Conservation (phyloP, 1,284 basidiomycete species). For the Leucoagaricus sp. region DNA sequence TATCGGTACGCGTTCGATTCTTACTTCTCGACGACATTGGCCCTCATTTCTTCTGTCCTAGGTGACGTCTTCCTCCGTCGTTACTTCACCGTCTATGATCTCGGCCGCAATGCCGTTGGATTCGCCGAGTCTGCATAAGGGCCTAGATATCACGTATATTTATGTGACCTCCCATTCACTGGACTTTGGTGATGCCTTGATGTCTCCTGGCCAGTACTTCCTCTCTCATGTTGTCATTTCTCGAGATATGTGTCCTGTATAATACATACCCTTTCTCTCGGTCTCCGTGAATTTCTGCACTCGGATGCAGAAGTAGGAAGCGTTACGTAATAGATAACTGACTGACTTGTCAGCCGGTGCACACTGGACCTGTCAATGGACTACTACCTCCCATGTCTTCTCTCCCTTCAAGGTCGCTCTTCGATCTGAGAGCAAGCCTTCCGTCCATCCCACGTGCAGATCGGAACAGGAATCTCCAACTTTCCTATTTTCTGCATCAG, state of each 20-base stretch:
- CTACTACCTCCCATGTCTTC: slow-evolving; percentile 6
- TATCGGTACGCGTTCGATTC: slow-evolving; percentile 61
- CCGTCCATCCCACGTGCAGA: slow-evolving; percentile 7
- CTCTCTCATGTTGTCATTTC: not conserved
- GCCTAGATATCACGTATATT: not conserved
- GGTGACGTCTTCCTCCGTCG: slow-evolving; percentile 86
- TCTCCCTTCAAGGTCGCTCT: slow-evolving; percentile 2
- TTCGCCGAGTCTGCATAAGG: slow-evolving; percentile 58
- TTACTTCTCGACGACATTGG: not conserved
- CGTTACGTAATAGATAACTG: slow-evolving; percentile 9
- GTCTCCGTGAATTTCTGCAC: too few relatives aligned
- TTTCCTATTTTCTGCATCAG: slow-evolving; percentile 6
- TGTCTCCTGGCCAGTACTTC: not conserved
- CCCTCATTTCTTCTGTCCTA: slow-evolving; percentile 27
- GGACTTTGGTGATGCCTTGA: not conserved
- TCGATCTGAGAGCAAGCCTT: slow-evolving; percentile 2
- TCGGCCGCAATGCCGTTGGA: slow-evolving; percentile 83
- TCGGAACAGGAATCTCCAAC: not conserved
- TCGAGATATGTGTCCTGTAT: too few relatives aligned
- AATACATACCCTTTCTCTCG: not conserved
- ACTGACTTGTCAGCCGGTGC: too few relatives aligned
- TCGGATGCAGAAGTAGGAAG: too few relatives aligned
- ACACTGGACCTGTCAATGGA: too few relatives aligned
- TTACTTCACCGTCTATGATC: slow-evolving; percentile 95
- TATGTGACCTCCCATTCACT: not conserved